A percentile compares a stretch with the other conserved stretches of the same genome.
These are phyloP conservation scores for Penicillium goetzii DNA, from an alignment of 495 filamentous ascomycete species.

Conservation along the genomic window DNA sequence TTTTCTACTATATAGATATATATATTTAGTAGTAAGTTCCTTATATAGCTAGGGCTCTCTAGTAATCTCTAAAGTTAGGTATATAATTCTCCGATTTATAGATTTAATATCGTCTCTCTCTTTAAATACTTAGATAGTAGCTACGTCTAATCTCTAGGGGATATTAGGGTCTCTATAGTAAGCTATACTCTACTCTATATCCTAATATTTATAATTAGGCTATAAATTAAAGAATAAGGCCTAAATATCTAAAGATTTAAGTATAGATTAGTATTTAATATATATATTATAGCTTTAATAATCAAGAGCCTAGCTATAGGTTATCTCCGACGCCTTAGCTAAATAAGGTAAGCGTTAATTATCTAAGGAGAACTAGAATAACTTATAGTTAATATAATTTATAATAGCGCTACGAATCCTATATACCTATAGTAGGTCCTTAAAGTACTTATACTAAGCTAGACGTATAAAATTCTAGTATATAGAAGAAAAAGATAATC, in stretches of 20 bases:
- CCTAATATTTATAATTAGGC: not conserved
- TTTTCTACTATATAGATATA: not conserved
- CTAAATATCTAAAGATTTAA: slow-evolving; percentile 24
- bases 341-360: slow-evolving; percentile 1
- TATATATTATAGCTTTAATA: slow-evolving; percentile 23
- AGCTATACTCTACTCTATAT: slow-evolving; percentile 1
- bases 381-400: not conserved
- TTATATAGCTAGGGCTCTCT: not conserved
- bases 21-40: not conserved
- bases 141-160: not conserved
- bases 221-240: slow-evolving; percentile 18
- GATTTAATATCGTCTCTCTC: not conserved
- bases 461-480: slow-evolving; percentile 20
- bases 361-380: not conserved
- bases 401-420: slow-evolving; percentile 19
- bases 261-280: slow-evolving; percentile 26
- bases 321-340: slow-evolving; percentile 26
- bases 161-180: not conserved
- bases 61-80: not conserved
- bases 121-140: not conserved
- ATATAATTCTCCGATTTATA: not conserved
- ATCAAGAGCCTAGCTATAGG: slow-evolving; percentile 20
- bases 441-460: slow-evolving; percentile 17
- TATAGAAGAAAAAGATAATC: slow-evolving; percentile 10
- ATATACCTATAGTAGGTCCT: slow-evolving; percentile 17